Base-by-base conservation (phyloP, 2,329 filamentous ascomycete species). In the Sarocladium oryzae region DNA sequence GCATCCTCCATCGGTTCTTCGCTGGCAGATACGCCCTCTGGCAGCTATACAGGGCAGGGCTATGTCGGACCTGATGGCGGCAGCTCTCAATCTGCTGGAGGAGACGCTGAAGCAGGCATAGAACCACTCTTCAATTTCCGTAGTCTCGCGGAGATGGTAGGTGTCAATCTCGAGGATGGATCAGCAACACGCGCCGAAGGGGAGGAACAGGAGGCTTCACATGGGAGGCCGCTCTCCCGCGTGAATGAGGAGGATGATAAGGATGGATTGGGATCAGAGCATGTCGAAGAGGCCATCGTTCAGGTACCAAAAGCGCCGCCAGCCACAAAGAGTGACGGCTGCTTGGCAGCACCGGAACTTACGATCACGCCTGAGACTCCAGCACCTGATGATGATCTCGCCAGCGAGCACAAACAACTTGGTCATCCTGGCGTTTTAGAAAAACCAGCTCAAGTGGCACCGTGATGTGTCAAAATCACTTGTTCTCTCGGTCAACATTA, bases 81-180 rank as follows among this genome's bases (percentile, higher is more conserved):
- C 36, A 71, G 77, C 38, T 81, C 2, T 15, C 69, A 69, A 51
- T 72, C 71, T 51, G 71, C 74, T 16, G 72, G 74, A 10, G 72
- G 73, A 11, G 77, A 82, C 21, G 67, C 72, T 6, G 77, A 78
- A 21, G 71, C 75, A 4, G 73, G 76, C 13, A 56, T 72, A 51
- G 91, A 96, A 63, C 82, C 89, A 2, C 82, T 96, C 79, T 93
- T 95, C 68, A 96, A 96, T 66, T 96, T 96, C 63, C 78, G 84
- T 52, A 96, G 89, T 58, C 71, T 97, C 20, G 88, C 89, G 2
- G 88, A 89, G 55, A 88, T 95, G 65, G 88, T 96, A 26, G 88
- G 85, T 0, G 82, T 81, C 7, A 74, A 79, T 43, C 69, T 82
- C 30, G 78, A 81, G 38, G 65, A 75, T 35, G 73, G 57, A 7